A percentile compares a stretch with the other conserved stretches of the same genome.
These are phyloP conservation scores for Ambrosia artemisiifolia DNA, from an alignment of 129 eudicot species.

Conservation along the genomic window DNA sequence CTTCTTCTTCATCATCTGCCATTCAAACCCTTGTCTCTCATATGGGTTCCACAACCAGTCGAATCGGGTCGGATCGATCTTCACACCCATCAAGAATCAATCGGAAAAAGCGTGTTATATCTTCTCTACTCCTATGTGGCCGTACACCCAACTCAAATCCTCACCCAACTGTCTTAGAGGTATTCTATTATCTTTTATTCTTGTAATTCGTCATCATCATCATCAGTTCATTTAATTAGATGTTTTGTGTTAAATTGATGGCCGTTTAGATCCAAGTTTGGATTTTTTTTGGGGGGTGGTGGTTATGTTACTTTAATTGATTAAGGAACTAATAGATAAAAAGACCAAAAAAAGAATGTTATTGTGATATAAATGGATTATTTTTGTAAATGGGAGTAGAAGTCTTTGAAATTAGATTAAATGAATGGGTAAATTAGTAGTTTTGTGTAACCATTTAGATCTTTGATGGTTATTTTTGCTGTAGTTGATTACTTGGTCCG, in stretches of 20 bases:
- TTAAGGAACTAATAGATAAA: no score
- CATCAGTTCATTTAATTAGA: not conserved
- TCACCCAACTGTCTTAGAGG: slow-evolving; percentile 24
- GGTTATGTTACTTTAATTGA: not conserved
- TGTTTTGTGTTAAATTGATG: not conserved
- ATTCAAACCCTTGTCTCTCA: not conserved
- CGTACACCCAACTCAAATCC: slow-evolving; percentile 36
- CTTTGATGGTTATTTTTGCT: not conserved
- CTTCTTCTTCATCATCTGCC: not conserved
- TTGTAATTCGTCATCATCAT: not conserved
- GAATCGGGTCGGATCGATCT: slow-evolving; percentile 27
- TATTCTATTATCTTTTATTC: not conserved
- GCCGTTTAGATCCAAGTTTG: not conserved
- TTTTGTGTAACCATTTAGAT: not conserved
- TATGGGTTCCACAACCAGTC: slow-evolving; percentile 58
- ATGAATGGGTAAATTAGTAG: not conserved
- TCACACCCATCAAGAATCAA: slow-evolving; percentile 24
- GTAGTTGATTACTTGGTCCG: not conserved
- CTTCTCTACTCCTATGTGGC: slow-evolving; percentile 42
- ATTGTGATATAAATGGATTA: no score
- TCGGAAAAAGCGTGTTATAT: slow-evolving; percentile 38
- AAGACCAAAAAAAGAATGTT: no score
- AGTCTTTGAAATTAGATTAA: not conserved
- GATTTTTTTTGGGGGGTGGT: not conserved
- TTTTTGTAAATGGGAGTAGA: not conserved